Evolutionary conservation across 257 asterid species (phyloP), one percentile per base, ranked within the genome.

Genomic region (Jasminum sambac): DNA sequence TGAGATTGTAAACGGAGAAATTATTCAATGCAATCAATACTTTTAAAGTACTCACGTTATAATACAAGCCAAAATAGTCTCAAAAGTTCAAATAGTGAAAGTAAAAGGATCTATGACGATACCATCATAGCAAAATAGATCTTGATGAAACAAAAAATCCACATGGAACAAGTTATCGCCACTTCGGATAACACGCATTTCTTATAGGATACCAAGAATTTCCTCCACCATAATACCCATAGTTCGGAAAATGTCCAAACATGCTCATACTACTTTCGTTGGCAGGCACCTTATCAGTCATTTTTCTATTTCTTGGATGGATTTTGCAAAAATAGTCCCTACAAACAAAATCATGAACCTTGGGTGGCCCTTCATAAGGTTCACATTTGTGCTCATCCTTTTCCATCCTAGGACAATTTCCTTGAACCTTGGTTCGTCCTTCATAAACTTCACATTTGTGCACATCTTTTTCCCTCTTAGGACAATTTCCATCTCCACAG

Each of bases 381-480:
- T 83, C 84, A 9, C 77, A 62, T 42, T 44, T 79, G 67, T 83
- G 84, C 26, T 6, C 59, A 17, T 21, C 57, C 73, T 62, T 82
- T 67, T 67, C 63, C 68, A 11, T 67, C 71, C 57, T 57, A 23
- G 64, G 80, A 16, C 59, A 74, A 13, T 48, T 48, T 52, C 39
- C 30, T 30, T 30, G 36, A 30, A 4, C 36, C 36, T 30, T 30
- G 8, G 58, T 65, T 5, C 14, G 25, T 1, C 36, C 36, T 30
- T 0, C 79, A 26, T 77, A 74, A 5, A 76, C n/a, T 75, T 83
- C 84, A 10, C 77, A 62, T 42, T 44, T 79, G 67, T 83, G 84
- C 26, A 17, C 59, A 17, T 21, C 57, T 74, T 62, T 82, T 67
- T 67, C 64, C 68, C 8, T 67, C 71, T 66, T 58, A 23, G 65